Conservation (phyloP, 2,329 filamentous ascomycete species). For the Trichophyton mentagrophytes region DNA sequence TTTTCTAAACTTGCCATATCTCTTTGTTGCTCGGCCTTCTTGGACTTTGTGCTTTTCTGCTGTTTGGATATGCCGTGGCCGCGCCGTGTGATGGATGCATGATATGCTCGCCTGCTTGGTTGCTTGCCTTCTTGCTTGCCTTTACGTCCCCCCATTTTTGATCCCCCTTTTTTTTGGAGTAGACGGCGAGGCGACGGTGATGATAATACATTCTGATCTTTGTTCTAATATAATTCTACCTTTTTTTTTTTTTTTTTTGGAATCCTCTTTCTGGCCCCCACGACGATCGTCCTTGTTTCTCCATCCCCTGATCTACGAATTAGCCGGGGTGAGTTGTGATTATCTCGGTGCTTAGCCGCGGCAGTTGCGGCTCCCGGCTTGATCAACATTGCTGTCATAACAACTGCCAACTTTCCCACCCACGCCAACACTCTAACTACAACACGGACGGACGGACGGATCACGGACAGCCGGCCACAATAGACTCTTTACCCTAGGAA, state of each 20-base stretch:
- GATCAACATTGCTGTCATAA: neutral
- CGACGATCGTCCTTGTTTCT: neutral
- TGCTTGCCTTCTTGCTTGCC: too few species aligned
- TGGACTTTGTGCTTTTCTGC: neutral
- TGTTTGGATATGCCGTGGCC: neutral
- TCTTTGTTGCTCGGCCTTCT: neutral
- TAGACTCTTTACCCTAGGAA: neutral
- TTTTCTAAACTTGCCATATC: neutral
- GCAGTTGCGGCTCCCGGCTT: neutral
- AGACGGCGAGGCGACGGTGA: neutral
- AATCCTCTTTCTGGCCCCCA: neutral
- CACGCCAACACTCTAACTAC: neutral
- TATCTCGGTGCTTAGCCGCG: neutral
- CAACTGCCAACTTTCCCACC: neutral
- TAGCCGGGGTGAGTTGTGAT: neutral
- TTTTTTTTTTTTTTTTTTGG: neutral
- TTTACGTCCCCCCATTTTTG: neutral
- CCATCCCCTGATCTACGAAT: neutral
- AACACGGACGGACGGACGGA: too few species aligned
- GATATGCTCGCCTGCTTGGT: neutral
- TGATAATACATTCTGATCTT: neutral
- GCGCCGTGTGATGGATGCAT: slow-evolving; percentile 1
- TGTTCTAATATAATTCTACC: slow-evolving; percentile 4
- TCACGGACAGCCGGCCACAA: neutral
- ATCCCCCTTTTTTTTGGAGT: neutral